phyloP scores from a whole-genome alignment of 495 filamentous ascomycete genomes.

The Chaetomium tenue region DNA sequence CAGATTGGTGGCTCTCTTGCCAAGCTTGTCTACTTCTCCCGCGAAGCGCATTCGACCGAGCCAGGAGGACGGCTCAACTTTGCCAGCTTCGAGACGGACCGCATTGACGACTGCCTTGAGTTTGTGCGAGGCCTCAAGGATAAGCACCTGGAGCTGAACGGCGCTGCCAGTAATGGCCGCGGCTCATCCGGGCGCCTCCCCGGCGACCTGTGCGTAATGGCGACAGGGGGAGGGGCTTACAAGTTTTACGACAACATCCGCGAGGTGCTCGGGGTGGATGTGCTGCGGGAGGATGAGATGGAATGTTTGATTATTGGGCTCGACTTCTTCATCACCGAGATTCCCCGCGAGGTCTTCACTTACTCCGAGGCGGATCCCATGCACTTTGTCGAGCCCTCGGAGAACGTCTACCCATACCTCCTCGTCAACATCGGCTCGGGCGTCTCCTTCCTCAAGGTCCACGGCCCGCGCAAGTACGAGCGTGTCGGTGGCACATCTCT shows the following conservation, averaged over 20 bases:
- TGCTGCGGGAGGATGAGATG: conserved; percentile 95
- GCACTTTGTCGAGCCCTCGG: conserved; percentile 67
- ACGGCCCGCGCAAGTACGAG: conserved; percentile 76
- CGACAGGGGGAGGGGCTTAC: conserved; percentile 91
- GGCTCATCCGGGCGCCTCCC: conserved; percentile 30
- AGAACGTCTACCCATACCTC: conserved; percentile 90
- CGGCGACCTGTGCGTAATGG: conserved; percentile 76
- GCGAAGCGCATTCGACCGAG: conserved; percentile 72
- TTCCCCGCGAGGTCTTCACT: conserved; percentile 93
- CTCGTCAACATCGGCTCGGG: conserved; percentile 99
- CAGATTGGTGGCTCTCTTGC: conserved; percentile 94
- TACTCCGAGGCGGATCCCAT: conserved; percentile 87
- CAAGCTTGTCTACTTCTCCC: conserved; percentile 95
- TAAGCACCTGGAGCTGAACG: conserved; percentile 73
- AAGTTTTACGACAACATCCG: conserved; percentile 92
- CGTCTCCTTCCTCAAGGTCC: conserved; percentile 97
- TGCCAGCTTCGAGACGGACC: conserved; percentile 90
- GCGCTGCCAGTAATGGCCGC: conserved; percentile 48
- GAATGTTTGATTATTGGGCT: conserved; percentile 95
- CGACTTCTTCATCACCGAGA: conserved; percentile 98
- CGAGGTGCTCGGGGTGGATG: conserved; percentile 71
- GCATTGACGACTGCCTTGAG: conserved; percentile 84
- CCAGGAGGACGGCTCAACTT: conserved; percentile 91
- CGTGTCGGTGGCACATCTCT: conserved; percentile 93
- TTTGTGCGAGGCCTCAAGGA: conserved; percentile 80